These are phyloP conservation scores for Phallus indusiatus DNA, from an alignment of 768 basidiomycete species.

Conservation along the genomic window DNA sequence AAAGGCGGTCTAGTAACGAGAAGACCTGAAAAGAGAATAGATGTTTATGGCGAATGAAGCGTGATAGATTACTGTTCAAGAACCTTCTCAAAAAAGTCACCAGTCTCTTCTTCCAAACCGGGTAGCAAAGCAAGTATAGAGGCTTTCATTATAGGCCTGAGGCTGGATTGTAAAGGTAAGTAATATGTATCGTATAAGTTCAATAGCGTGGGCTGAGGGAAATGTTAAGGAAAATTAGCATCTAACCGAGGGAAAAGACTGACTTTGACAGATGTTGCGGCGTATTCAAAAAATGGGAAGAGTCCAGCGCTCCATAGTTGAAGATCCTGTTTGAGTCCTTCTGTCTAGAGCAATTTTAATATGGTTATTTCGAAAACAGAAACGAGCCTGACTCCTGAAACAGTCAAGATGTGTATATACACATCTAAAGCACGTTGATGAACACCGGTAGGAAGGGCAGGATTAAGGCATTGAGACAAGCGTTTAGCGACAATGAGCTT, in stretches of 20 bases:
- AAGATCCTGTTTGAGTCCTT: slow-evolving; percentile 79
- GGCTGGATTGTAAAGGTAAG: slow-evolving; percentile 66
- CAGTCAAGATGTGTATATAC: slow-evolving; percentile 80
- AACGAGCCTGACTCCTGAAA: slow-evolving; percentile 66
- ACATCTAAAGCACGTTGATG: slow-evolving; percentile 96
- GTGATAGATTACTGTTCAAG: background rate
- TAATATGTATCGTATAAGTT: slow-evolving; percentile 92
- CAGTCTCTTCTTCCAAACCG: slow-evolving; percentile 94
- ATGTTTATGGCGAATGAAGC: background rate
- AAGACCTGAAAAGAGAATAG: slow-evolving; percentile 46
- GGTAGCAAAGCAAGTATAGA: slow-evolving; percentile 90
- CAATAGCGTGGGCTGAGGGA: slow-evolving; percentile 65
- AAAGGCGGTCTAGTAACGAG: slow-evolving; percentile 67
- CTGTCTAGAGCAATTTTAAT: slow-evolving; percentile 41
- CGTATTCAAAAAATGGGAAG: slow-evolving; percentile 98
- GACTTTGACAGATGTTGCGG: slow-evolving; percentile 97
- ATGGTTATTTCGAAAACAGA: background rate
- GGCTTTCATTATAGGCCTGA: slow-evolving; percentile 89
- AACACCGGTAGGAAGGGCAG: slow-evolving; percentile 93
- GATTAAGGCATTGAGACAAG: slow-evolving; percentile 91
- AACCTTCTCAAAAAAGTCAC: slow-evolving; percentile 95
- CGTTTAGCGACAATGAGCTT: slow-evolving; percentile 94
- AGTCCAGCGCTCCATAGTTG: slow-evolving; percentile 91
- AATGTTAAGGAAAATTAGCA: background rate
- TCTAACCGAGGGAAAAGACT: slow-evolving; percentile 7